Evolutionary conservation across 257 asterid genomes (phyloP), one percentile per base, ranked within the genome.

Genomic region (Plantago major): DNA sequence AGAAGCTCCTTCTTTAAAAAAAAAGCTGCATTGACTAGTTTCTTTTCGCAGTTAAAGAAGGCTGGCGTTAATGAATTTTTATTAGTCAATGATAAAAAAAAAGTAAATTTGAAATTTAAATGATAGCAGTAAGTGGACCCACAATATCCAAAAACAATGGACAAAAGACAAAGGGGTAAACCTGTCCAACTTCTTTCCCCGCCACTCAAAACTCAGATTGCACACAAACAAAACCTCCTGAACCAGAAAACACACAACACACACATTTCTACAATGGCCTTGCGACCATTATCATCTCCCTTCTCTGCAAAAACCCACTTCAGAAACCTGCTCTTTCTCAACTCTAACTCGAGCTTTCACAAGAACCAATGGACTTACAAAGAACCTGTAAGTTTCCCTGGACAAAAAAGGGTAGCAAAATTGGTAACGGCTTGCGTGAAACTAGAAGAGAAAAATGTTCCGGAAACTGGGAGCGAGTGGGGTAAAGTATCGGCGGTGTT

Each of bases 401-500:
- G 70, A 19, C 63, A 58, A 53, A 56, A 62, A 45, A 78, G 74
- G 66, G 51, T 54, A 11, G 22, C 76, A 1, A 58, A 65, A 45
- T 50, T 62, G 64, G 84, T 70, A 58, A 75, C 62, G 72, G 84
- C 87, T 57, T 80, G 94, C 43, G 83, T 81, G 68, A 80, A 76
- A 58, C 48, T 87, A 78, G 96, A 89, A 46, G 89, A 92, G 69
- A 79, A 77, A 67, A 74, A 57, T 42, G 76, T 69, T 3, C 57
- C 82, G 3, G 82, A 71, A 33, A 73, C 75, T 13, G 85, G 68
- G 11, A 64, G 33, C 0, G 82, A 79, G 37, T 92, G 99, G 97
- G 92, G 94, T 7, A 84, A 84, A 71, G 97, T 92, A 33, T 89
- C 97, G 40, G 94, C 97, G 2, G 99, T 89, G 73, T 71, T 92